These are phyloP conservation scores for Tylopilus felleus DNA, from an alignment of 768 basidiomycete species.

Conservation along the genomic window DNA sequence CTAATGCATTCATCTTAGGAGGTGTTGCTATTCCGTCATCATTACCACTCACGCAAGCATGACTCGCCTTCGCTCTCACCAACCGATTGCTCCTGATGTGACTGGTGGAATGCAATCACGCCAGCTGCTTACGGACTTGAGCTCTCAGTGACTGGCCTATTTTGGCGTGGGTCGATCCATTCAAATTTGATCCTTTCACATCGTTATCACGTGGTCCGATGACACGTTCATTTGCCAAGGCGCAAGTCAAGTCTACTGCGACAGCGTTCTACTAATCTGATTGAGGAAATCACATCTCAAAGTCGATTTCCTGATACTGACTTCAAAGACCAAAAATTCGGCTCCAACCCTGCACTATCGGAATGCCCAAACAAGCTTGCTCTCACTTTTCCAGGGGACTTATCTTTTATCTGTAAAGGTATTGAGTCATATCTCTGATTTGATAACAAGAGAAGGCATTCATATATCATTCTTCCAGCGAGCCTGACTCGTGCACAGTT, in stretches of 20 bases:
- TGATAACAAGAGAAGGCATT: conserved; percentile 13
- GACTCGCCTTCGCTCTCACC: conserved; percentile 1
- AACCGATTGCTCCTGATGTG: conserved; percentile 7
- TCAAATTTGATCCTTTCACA: neutral
- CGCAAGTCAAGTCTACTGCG: neutral
- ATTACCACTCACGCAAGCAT: neutral
- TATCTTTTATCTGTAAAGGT: neutral
- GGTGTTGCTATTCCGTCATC: neutral
- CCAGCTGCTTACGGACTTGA: neutral
- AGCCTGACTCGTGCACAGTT: conserved; percentile 9
- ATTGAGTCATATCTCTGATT: conserved; percentile 18
- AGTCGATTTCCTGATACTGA: conserved; percentile 3
- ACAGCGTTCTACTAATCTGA: conserved; percentile 1
- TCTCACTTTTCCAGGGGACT: neutral
- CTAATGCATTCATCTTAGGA: conserved; percentile 1
- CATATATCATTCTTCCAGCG: conserved; percentile 3
- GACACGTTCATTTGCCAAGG: neutral
- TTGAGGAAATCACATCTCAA: conserved; percentile 7
- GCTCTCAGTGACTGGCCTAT: neutral
- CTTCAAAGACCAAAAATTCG: conserved; percentile 3
- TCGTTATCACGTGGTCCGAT: conserved; percentile 1
- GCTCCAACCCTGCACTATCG: conserved; percentile 2
- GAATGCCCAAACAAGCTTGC: conserved; percentile 1
- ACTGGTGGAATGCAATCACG: neutral
- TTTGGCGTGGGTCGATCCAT: conserved; percentile 4